phyloP scores from a whole-genome alignment of 2,329 filamentous ascomycete species.

The Botryotinia globosa region DNA sequence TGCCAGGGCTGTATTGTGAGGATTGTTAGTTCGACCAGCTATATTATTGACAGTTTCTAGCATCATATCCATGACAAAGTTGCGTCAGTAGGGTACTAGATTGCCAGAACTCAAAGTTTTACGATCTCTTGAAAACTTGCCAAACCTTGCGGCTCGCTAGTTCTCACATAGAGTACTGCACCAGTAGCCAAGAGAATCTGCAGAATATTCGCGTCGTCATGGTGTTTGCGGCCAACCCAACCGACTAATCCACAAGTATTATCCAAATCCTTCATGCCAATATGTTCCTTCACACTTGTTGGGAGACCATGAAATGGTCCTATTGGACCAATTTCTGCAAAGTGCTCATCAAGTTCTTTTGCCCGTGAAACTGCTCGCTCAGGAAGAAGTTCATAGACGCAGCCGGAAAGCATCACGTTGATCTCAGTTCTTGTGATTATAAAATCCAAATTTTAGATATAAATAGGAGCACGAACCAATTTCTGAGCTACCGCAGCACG shows the following conservation, averaged over 20 bases:
- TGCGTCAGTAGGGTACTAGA: neutral
- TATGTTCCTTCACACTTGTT: conserved; percentile 43
- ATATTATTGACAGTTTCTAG: conserved; percentile 31
- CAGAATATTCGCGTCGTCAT: conserved; percentile 41
- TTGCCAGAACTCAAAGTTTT: too few species aligned
- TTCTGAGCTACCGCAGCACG: conserved; percentile 48
- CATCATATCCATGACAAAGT: conserved; percentile 21
- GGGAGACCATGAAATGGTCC: conserved; percentile 44
- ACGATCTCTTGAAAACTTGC: neutral
- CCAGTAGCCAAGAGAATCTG: conserved; percentile 38
- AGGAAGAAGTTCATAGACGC: conserved; percentile 56
- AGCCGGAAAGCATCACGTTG: conserved; percentile 40
- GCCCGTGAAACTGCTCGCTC: conserved; percentile 50
- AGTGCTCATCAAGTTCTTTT: conserved; percentile 51
- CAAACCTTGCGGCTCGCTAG: conserved; percentile 63
- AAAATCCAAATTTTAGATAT: too few species aligned
- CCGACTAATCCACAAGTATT: conserved; percentile 39
- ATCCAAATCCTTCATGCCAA: conserved; percentile 39
- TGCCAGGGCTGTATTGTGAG: conserved; percentile 31
- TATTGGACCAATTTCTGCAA: conserved; percentile 41
- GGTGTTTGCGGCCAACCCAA: conserved; percentile 31
- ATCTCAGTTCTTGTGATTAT: neutral
- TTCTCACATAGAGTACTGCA: conserved; percentile 81
- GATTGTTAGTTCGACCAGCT: conserved; percentile 39
- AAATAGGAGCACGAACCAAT: conserved; percentile 35